A percentile compares a stretch with the other conserved stretches of the same genome.
Conservation (phyloP, 257 asterid genomes). For the Craterostigma plantagineum region DNA sequence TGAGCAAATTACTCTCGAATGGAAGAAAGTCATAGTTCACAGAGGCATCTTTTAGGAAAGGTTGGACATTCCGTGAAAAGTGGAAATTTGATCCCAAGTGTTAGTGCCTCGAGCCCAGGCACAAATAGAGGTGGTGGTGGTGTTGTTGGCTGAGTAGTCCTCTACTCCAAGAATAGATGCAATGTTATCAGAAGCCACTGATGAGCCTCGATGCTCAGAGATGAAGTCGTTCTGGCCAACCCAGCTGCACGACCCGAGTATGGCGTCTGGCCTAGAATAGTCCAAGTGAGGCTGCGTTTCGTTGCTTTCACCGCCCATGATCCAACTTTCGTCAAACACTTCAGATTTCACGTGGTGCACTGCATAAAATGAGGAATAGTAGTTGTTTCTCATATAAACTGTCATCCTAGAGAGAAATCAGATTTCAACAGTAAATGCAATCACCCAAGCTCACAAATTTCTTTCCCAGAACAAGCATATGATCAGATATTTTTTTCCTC, state of each 20-base stretch:
- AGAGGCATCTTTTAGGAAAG: too few relatives aligned
- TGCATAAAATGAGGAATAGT: constrained; percentile 8
- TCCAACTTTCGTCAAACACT: constrained; percentile 19
- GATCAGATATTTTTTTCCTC: neutral
- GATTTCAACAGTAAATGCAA: neutral
- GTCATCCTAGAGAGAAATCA: neutral
- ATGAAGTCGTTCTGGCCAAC: constrained; percentile 9
- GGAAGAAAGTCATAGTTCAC: too few relatives aligned
- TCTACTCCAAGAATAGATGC: constrained; percentile 11
- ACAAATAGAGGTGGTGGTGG: constrained; percentile 11
- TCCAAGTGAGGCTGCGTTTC: constrained; percentile 7
- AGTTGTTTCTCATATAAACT: neutral
- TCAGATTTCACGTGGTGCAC: constrained; percentile 27
- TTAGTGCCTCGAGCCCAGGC: constrained; percentile 6
- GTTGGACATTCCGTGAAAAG: too few relatives aligned
- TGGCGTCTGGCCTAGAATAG: constrained; percentile 21
- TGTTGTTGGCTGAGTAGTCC: constrained; percentile 11
- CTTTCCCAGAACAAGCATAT: neutral
- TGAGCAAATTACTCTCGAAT: too few relatives aligned
- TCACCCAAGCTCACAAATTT: neutral
- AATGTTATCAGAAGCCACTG: constrained; percentile 11
- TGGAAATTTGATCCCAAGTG: neutral
- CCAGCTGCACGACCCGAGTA: constrained; percentile 36
- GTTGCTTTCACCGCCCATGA: constrained; percentile 14
- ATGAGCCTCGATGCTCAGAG: constrained; percentile 7